Evolutionary conservation across 768 basidiomycete genomes (phyloP).

Genomic region (Suillus cothurnatus): DNA sequence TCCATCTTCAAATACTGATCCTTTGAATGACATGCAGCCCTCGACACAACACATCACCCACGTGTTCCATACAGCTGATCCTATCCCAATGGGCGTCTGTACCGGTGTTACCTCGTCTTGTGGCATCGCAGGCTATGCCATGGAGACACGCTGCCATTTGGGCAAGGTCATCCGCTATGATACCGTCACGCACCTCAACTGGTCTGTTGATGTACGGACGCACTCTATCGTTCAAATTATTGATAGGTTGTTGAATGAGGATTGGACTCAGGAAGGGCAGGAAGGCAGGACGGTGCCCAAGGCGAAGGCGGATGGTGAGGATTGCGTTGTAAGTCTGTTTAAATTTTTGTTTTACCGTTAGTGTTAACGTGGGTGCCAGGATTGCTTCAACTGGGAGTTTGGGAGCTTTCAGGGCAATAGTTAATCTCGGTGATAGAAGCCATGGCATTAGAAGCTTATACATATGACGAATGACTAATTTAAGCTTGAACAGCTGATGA

Average conservation of each 20-base stretch:
- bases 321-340: conserved; percentile 59
- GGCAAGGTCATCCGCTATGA: conserved; percentile 85
- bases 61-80: conserved; percentile 92
- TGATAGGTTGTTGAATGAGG: conserved; percentile 60
- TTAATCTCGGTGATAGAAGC: background rate
- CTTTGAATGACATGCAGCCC: conserved; percentile 44
- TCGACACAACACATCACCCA: conserved; percentile 79
- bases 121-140: conserved; percentile 81
- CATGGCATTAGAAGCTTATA: background rate
- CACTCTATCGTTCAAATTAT: conserved; percentile 74
- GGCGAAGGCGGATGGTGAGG: conserved; percentile 55
- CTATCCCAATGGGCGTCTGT: conserved; percentile 85
- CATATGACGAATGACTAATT: background rate
- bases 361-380: conserved; percentile 40
- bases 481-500: background rate
- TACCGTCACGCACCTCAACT: conserved; percentile 77
- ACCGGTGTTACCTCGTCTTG: conserved; percentile 79
- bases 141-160: conserved; percentile 87
- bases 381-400: conserved; percentile 76
- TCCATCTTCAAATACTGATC: conserved; percentile 5
- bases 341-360: background rate
- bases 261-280: conserved; percentile 50
- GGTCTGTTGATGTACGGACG: conserved; percentile 75
- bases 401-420: conserved; percentile 38
- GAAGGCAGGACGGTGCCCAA: conserved; percentile 45